A percentile compares a stretch with the other conserved stretches of the same genome.
Evolutionary conservation across 78 protist genomes (phyloP).

Genomic region (Goniomonas avonlea): DNA sequence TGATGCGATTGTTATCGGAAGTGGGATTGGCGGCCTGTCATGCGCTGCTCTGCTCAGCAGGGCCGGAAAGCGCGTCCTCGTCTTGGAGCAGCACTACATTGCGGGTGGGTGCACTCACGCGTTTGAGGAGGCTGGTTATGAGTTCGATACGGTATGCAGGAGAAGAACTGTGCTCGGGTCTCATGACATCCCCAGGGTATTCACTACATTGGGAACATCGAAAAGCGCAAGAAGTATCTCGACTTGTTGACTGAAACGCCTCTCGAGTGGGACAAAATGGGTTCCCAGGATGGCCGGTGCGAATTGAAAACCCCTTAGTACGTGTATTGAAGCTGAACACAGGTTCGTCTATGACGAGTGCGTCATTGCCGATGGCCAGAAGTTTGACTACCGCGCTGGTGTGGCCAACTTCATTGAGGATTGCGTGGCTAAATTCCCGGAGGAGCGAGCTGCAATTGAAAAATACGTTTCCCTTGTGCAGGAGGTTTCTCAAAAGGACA

Average conservation of each 20-base stretch:
- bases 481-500: too few relatives aligned
- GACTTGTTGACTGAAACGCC: neutral
- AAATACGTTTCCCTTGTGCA: neutral
- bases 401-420: too few relatives aligned
- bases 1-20: too few relatives aligned
- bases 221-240: neutral
- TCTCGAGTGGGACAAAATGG: neutral
- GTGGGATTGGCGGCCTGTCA: conserved; percentile 33
- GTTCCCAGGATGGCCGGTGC: neutral
- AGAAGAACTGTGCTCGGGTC: too few relatives aligned
- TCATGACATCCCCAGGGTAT: too few relatives aligned
- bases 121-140: neutral
- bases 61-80: conserved; percentile 18
- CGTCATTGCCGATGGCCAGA: too few relatives aligned
- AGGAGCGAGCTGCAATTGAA: neutral
- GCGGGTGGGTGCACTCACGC: conserved; percentile 19
- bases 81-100: conserved; percentile 33
- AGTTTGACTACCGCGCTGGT: too few relatives aligned
- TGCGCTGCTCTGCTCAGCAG: conserved; percentile 20
- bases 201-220: conserved; percentile 34
- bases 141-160: too few relatives aligned
- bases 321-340: too few relatives aligned
- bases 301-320: too few relatives aligned
- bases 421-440: too few relatives aligned
- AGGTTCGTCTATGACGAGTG: too few relatives aligned